Evolutionary conservation across 495 filamentous ascomycete species (phyloP).

Genomic region (Penicillium cataractarum): DNA sequence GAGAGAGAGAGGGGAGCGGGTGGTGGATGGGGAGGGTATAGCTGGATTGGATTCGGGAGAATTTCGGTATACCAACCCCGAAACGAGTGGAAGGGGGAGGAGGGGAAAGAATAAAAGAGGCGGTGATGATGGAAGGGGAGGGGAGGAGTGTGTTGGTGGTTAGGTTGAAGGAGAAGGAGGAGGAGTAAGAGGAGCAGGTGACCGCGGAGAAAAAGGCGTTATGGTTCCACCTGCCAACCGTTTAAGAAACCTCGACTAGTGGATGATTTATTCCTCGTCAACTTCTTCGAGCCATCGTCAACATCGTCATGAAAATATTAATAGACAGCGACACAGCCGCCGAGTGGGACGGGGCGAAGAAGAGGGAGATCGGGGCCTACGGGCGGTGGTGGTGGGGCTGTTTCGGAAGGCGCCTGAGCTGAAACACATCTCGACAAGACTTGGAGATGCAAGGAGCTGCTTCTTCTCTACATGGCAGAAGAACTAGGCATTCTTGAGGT

Average conservation of each 20-base stretch:
- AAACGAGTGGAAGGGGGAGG: constrained; percentile 24
- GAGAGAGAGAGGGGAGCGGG: constrained; percentile 11
- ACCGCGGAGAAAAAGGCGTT: constrained; percentile 18
- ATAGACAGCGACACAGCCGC: constrained; percentile 35
- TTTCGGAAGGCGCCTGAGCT: constrained; percentile 39
- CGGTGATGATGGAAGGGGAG: constrained; percentile 10
- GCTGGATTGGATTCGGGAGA: constrained; percentile 6
- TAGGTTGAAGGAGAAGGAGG: neutral
- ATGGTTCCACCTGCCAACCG: constrained; percentile 17
- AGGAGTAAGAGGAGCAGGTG: constrained; percentile 26
- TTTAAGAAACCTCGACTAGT: neutral
- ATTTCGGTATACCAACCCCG: constrained; percentile 3
- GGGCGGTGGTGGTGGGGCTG: constrained; percentile 29
- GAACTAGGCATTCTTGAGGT: neutral
- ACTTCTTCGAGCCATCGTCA: neutral
- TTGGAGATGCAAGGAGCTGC: neutral
- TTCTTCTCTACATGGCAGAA: neutral
- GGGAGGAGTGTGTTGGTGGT: constrained; percentile 16
- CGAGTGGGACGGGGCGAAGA: constrained; percentile 19
- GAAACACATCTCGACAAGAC: constrained; percentile 21
- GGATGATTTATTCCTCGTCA: neutral
- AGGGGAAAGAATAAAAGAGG: constrained; percentile 7
- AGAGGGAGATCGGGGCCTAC: constrained; percentile 28
- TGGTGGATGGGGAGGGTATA: constrained; percentile 5
- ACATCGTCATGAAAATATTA: constrained; percentile 31